A percentile compares a stretch with the other conserved stretches of the same genome.
Conservation (phyloP, 1,284 basidiomycete species). For the Termitomyces sp. region DNA sequence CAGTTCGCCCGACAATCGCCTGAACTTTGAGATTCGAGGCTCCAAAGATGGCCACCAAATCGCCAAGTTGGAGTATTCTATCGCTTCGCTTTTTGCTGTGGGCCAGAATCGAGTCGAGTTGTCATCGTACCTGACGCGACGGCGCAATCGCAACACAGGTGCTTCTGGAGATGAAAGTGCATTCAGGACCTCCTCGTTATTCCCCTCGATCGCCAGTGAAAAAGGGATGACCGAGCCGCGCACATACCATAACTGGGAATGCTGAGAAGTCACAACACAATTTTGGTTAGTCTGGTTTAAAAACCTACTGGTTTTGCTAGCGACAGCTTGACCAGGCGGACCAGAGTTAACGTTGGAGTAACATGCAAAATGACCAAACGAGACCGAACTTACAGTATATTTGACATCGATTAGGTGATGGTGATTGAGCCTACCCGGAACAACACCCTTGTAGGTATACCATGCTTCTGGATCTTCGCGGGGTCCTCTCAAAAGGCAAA, state of each 20-base stretch:
- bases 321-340: constrained; percentile 27
- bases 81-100: constrained; percentile 31
- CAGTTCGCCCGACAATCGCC: constrained; percentile 40
- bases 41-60: constrained; percentile 40
- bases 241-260: constrained; percentile 38
- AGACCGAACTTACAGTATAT: constrained; percentile 32
- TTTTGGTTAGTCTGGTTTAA: background rate
- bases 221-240: constrained; percentile 44
- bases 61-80: constrained; percentile 36
- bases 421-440: constrained; percentile 37
- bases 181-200: constrained; percentile 36
- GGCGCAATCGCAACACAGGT: constrained; percentile 35
- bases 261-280: background rate
- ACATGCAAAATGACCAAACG: background rate
- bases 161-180: constrained; percentile 35
- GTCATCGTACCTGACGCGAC: constrained; percentile 35
- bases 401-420: constrained; percentile 33
- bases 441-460: constrained; percentile 34
- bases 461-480: constrained; percentile 43
- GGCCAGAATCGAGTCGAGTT: constrained; percentile 22
- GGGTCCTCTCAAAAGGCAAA: constrained; percentile 37
- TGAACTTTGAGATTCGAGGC: constrained; percentile 24
- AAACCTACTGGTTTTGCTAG: constrained; percentile 37
- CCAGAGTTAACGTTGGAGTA: background rate
- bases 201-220: constrained; percentile 35